Base-by-base conservation (phyloP, 495 filamentous ascomycete species). In the Podospora didyma region DNA sequence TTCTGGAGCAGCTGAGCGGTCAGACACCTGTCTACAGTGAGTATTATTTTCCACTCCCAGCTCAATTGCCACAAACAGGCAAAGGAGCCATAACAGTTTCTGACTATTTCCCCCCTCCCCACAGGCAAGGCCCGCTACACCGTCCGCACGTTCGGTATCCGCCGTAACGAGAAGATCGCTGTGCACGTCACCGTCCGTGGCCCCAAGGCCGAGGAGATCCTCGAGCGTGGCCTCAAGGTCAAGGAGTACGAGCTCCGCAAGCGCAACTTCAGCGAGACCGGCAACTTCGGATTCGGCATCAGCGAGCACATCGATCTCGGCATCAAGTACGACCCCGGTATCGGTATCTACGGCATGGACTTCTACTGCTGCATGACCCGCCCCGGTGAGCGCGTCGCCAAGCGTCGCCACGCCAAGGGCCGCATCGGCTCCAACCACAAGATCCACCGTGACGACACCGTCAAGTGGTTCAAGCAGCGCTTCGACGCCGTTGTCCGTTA, bases 281-380 rank as follows among this genome's bases (percentile, higher is more conserved):
- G 94, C 68, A 97, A 98, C 87, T 99, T 99, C 76, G 94, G 94
- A 65, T 99, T 99, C 86, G 94, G 95, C 81, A 99, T 99, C 82
- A 89, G 82, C 82, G 95, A 99, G 79, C 95, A 99, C 84, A 99
- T 99, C 78, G 95, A 99, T 87, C 83, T 99, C 71, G 95, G 95
- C 69, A 97, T 99, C 88, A 99, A 99, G 87, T 98, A 98, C 82
- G 94, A 98, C 86, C 94, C 94, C 58, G 89, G 84, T 55, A 97
- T 97, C 67, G 93, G 93, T 84, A 97, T 99, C 79, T 99, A 99
- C 84, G 95, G 95, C 78, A 99, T 99, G 95, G 95, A 99, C 83
- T 99, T 99, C 85, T 99, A 96, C 88, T 90, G 87, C 89, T 97
- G 93, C 90, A 99, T 99, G 95, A 79, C 90, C 82, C 91, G 95